Percentiles rank a stretch among this genome's conserved stretches.
Evolutionary conservation across 345 rosid species (phyloP).

Genomic region (Adansonia digitata): DNA sequence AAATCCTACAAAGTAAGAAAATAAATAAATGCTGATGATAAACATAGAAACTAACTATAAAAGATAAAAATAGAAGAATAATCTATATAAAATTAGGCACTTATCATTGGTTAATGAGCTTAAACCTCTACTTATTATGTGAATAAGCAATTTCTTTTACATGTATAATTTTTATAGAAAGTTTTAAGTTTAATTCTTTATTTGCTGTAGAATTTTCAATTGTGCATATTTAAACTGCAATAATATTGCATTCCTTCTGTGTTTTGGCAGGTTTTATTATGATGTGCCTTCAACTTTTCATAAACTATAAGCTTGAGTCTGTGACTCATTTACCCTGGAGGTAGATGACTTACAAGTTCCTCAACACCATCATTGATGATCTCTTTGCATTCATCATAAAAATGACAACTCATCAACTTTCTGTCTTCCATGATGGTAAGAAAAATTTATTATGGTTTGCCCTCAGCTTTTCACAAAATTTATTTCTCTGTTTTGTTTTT

Average conservation of each 20-base stretch:
- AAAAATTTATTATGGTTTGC: no score
- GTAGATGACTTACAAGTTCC: conserved; percentile 99
- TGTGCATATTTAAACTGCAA: neutral
- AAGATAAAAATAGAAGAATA: no score
- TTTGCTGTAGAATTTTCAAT: neutral
- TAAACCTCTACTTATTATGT: neutral
- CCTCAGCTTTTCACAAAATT: no score
- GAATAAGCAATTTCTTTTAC: neutral
- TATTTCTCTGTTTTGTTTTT: neutral
- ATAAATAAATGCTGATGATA: no score
- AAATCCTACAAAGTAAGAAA: no score
- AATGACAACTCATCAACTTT: conserved; percentile 84
- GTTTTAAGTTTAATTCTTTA: neutral
- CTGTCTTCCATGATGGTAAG: conserved; percentile 91
- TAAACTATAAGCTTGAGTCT: conserved; percentile 90
- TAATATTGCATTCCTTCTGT: neutral
- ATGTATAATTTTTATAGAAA: neutral
- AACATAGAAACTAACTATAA: no score
- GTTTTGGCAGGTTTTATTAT: conserved; percentile 79
- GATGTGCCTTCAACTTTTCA: conserved; percentile 99
- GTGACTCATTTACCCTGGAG: conserved; percentile 99
- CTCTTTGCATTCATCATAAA: conserved; percentile 97
- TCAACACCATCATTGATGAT: conserved; percentile 97
- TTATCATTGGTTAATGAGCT: neutral
- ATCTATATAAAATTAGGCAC: no score